phyloP scores from a whole-genome alignment of 2,329 filamentous ascomycete genomes.

The Boeremia exigua region DNA sequence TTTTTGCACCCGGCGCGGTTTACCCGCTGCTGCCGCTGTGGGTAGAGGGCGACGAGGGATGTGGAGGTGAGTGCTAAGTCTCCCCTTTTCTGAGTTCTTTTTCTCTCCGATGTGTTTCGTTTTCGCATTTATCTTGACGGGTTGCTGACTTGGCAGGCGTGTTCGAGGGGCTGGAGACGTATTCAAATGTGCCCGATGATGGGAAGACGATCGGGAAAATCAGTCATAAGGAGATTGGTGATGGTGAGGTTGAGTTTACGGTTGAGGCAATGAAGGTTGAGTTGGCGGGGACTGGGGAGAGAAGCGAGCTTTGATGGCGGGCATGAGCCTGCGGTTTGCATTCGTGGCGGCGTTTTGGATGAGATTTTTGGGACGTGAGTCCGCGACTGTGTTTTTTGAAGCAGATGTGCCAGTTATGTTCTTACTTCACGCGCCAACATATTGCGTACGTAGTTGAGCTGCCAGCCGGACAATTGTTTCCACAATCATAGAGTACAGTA shows the following conservation, averaged over 20 bases:
- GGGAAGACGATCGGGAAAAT: constrained; percentile 40
- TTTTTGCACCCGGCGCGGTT: constrained; percentile 61
- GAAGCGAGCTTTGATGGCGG: constrained; percentile 34
- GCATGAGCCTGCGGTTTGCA: neutral
- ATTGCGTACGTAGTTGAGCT: too few species aligned
- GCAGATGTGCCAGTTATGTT: too few species aligned
- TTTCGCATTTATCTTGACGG: neutral
- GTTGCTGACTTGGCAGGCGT: constrained; percentile 28
- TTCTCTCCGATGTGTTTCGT: neutral
- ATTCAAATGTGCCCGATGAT: constrained; percentile 37
- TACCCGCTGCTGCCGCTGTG: constrained; percentile 60
- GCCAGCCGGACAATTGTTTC: too few species aligned
- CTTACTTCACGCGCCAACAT: too few species aligned
- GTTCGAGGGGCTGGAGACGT: constrained; percentile 42
- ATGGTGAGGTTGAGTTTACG: constrained; percentile 39
- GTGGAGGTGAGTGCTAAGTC: constrained; percentile 52
- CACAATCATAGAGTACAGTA: too few species aligned
- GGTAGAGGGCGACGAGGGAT: constrained; percentile 50
- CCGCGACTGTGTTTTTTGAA: too few species aligned
- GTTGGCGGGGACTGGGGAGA: constrained; percentile 16
- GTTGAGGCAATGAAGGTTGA: constrained; percentile 40
- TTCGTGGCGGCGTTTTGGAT: neutral
- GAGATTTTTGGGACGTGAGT: neutral
- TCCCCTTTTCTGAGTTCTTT: neutral
- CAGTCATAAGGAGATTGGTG: constrained; percentile 27